Conservation (phyloP, 768 basidiomycete genomes). For the Calocera cornea region DNA sequence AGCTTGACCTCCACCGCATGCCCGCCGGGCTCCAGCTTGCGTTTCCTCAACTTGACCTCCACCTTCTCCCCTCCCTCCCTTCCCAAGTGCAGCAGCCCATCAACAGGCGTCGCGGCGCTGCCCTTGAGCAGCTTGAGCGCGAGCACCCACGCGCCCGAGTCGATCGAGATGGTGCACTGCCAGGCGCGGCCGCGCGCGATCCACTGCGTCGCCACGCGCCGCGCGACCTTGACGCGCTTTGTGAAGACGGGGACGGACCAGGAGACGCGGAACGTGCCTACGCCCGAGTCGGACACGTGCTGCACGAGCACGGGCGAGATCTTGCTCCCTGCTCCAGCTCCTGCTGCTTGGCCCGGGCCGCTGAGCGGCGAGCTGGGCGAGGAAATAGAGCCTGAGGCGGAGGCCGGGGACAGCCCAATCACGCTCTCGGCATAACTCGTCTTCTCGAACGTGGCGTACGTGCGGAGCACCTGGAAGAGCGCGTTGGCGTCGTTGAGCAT, state of each 20-base stretch:
- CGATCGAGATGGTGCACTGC: not conserved
- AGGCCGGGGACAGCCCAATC: not conserved
- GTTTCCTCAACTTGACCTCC: not conserved
- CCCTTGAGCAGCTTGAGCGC: not conserved
- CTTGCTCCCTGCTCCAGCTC: too few relatives aligned
- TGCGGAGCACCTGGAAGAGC: not conserved
- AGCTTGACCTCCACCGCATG: not conserved
- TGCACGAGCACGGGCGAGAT: not conserved
- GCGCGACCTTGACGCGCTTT: constrained; percentile 14
- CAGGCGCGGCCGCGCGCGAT: not conserved
- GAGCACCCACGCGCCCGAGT: not conserved
- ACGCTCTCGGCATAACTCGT: not conserved
- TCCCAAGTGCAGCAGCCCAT: not conserved
- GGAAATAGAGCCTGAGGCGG: not conserved
- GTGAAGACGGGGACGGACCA: constrained; percentile 12
- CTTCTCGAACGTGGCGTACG: not conserved
- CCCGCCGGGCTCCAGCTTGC: not conserved
- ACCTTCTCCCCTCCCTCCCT: not conserved
- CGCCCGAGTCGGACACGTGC: not conserved
- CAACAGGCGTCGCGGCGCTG: not conserved
- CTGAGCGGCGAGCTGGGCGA: not conserved
- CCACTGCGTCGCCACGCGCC: constrained; percentile 11
- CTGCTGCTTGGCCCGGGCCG: not conserved
- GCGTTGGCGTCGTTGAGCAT: constrained; percentile 3
- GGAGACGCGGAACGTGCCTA: constrained; percentile 11